phyloP scores from a whole-genome alignment of 306 rosid species.

The Acacia melanoxylon region DNA sequence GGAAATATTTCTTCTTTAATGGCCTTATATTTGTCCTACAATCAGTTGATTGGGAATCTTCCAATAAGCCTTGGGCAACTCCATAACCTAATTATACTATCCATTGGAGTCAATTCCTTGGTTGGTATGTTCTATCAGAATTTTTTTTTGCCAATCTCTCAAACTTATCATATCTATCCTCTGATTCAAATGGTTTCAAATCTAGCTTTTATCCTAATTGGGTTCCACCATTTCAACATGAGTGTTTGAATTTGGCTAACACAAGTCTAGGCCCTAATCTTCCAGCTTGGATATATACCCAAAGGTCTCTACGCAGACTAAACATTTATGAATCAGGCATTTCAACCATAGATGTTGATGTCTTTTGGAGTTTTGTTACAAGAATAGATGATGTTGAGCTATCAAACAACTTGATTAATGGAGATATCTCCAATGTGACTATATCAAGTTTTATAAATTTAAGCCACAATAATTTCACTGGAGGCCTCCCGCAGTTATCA shows the following conservation, averaged over 20 bases:
- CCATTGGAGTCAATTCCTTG: neutral
- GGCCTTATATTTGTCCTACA: neutral
- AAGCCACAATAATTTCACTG: no score
- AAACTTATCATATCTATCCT: no score
- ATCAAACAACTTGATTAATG: neutral
- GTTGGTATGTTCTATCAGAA: neutral
- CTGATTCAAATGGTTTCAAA: neutral
- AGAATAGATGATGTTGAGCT: neutral
- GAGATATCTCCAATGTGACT: neutral
- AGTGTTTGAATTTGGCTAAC: neutral
- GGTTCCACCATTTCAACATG: neutral
- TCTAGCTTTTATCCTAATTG: neutral
- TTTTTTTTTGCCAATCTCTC: neutral
- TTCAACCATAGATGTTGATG: neutral
- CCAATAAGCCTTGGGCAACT: neutral
- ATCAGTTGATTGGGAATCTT: neutral
- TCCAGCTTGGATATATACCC: neutral
- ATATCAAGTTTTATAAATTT: no score
- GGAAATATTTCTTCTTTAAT: neutral
- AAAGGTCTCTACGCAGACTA: neutral
- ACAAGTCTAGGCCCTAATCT: neutral
- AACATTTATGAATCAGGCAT: neutral
- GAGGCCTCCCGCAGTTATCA: no score
- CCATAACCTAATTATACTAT: no score
- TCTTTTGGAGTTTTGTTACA: neutral